Evolutionary conservation across 371 early-diverging fungal species (phyloP), one percentile per base, ranked within the genome.

Genomic region (Mucor plumbeus): DNA sequence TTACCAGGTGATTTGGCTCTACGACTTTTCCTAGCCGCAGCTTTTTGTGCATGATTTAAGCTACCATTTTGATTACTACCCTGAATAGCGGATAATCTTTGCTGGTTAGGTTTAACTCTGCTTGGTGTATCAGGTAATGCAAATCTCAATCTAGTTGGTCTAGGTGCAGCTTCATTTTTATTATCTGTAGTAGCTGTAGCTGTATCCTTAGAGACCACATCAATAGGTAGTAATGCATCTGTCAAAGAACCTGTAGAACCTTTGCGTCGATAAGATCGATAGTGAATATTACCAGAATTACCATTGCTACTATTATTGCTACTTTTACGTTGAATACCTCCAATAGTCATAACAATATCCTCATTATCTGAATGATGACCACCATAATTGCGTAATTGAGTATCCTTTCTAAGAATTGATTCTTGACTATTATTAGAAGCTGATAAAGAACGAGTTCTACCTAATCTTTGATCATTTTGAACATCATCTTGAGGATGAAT

Each of bases 91-190:
- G 48, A 44, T 4, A 61, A 19, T 36, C 61, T 21, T 13, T 53
- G 53, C 31, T 21, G 34, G 0, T 34, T 34, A 11, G 35, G n/a
- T 47, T 35, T 56, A 8, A 64, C 44, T 19, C 73, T 35, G 8
- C 48, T 59, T 0, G 74, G 74, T 14, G 68, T 71, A 36, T 66
- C 65, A 0, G 70, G 70, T 41, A 69, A 61, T 19, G 70, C 43
- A 61, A 69, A 69, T 39, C 63, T 14, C 13, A 68, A 34, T 3
- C 70, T 61, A 7, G 58, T 64, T 1, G 53, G 64, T 53, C 69
- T 43, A 26, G 61, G 55, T 33, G 58, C 13, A 15, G 13, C 21
- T 10, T 53, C n/a, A 0, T 59, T n/a, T 34, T 36, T 34, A 6
- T 38, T 47, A 9, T 59, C 39, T 31, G 50, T 59, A 9, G 47